A percentile compares a stretch with the other conserved stretches of the same genome.
Conservation (phyloP, 2,329 filamentous ascomycete genomes). For the Ophiostoma triangulosporum region DNA sequence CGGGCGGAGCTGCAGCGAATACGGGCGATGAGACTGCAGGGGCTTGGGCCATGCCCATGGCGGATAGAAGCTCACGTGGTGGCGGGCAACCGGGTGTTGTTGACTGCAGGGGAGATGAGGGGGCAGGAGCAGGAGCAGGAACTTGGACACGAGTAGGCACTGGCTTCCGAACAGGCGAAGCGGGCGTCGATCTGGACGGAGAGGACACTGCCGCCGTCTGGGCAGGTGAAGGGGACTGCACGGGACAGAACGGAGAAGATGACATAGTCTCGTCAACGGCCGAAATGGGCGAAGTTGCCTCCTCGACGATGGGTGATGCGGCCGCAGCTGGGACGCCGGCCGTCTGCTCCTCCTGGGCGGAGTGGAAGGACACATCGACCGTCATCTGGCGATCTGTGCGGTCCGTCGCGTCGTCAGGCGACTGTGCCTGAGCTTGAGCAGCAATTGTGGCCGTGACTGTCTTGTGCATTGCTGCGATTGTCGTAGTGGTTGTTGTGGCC, state of each 20-base stretch:
- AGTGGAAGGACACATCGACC: conserved; percentile 27
- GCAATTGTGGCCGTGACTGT: neutral
- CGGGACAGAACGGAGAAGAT: conserved; percentile 11
- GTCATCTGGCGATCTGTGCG: conserved; percentile 17
- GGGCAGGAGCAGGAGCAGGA: neutral
- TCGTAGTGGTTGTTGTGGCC: conserved; percentile 8
- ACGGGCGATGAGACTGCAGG: neutral
- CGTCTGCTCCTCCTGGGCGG: conserved; percentile 32
- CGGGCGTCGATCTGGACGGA: conserved; percentile 5
- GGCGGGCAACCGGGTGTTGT: conserved; percentile 13
- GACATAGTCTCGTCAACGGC: neutral
- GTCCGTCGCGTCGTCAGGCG: conserved; percentile 6
- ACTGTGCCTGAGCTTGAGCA: neutral
- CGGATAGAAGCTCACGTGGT: conserved; percentile 9
- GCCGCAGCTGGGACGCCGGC: conserved; percentile 12
- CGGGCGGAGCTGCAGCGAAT: neutral
- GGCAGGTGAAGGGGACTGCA: conserved; percentile 14
- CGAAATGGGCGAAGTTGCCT: conserved; percentile 4
- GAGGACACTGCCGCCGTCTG: conserved; percentile 8
- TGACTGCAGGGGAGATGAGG: conserved; percentile 12
- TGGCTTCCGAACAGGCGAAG: conserved; percentile 4
- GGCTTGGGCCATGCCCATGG: conserved; percentile 2
- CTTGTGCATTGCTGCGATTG: neutral
- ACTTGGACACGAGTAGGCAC: neutral
- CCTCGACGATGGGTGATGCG: neutral